These are phyloP conservation scores for Pichia inconspicua DNA, from an alignment of 1,139 yeast genomes.

Conservation along the genomic window DNA sequence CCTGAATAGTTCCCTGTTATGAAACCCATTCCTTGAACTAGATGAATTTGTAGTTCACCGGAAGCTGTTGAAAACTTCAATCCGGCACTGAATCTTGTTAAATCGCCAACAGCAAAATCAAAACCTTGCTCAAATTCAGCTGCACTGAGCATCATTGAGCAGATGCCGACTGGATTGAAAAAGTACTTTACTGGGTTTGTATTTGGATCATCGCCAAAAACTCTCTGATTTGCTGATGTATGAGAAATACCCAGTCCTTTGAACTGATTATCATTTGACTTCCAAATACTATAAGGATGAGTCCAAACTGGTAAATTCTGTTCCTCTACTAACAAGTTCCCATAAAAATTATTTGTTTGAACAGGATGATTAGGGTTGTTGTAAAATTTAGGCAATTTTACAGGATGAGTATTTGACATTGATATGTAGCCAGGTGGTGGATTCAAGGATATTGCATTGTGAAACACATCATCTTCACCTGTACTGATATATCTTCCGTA, in stretches of 20 bases:
- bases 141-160: constrained; percentile 26
- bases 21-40: constrained; percentile 67
- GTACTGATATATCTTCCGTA: constrained; percentile 6
- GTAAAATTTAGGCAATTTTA: constrained; percentile 38
- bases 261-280: constrained; percentile 34
- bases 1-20: constrained; percentile 51
- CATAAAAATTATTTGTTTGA: constrained; percentile 79
- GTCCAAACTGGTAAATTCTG: constrained; percentile 67
- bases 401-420: constrained; percentile 33
- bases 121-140: constrained; percentile 20
- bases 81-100: constrained; percentile 26
- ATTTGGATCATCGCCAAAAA: constrained; percentile 51
- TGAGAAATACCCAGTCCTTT: constrained; percentile 64
- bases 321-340: constrained; percentile 60
- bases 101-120: constrained; percentile 23
- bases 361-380: constrained; percentile 36
- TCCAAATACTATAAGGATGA: constrained; percentile 78
- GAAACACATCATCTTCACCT: constrained; percentile 24
- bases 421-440: constrained; percentile 45
- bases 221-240: constrained; percentile 48
- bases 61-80: constrained; percentile 16
- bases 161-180: constrained; percentile 30
- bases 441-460: constrained; percentile 28
- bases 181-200: constrained; percentile 27
- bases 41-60: constrained; percentile 25